Evolutionary conservation across 192 early-diverging fungal genomes (phyloP), one percentile per base, ranked within the genome.

Genomic region (Pilobolus umbonatus): DNA sequence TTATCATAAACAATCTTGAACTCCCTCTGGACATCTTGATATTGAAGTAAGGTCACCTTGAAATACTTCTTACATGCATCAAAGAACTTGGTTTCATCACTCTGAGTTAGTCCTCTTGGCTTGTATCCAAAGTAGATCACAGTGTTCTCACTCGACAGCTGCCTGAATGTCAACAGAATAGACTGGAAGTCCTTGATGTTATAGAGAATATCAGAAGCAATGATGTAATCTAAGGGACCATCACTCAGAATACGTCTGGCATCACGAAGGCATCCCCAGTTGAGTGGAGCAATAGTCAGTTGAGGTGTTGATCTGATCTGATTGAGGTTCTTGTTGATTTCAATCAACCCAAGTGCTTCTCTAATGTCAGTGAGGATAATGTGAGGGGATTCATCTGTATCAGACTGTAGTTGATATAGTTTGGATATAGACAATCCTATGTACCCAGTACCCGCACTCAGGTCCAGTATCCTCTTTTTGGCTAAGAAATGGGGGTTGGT

Each of bases 201-300:
- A 43, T 78, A 78, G 15, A 78, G 49, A 10, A 78, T 64, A 49
- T 78, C 76, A 1, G 76, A 78, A 2, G 76, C 76, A 28, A 78
- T 66, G 4, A 78, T 50, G 25, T 71, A 32, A 53, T 78, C 76
- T 10, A 74, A 29, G 1, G 15, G 55, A 1, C 30, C 61, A 1
- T 31, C 35, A 25, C 25, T 34, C n/a, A 15, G 22, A 15, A 60
- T 44, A 1, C 22, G 19, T 7, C 35, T 34, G 3, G 29, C 46
- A 21, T 61, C 19, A 2, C 46, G 40, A 1, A 32, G 3, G 17
- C 32, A 4, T 0, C 55, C 43, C 38, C 73, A 71, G 55, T 57
- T 60, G 3, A 52, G 24, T 3, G 68, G 55, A 12, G 46, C 31
- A 19, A 68, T 59, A 4, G 35, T 30, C 5, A 36, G n/a, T 8